These are phyloP conservation scores for Turritis glabra DNA, from an alignment of 345 rosid genomes.

Conservation along the genomic window DNA sequence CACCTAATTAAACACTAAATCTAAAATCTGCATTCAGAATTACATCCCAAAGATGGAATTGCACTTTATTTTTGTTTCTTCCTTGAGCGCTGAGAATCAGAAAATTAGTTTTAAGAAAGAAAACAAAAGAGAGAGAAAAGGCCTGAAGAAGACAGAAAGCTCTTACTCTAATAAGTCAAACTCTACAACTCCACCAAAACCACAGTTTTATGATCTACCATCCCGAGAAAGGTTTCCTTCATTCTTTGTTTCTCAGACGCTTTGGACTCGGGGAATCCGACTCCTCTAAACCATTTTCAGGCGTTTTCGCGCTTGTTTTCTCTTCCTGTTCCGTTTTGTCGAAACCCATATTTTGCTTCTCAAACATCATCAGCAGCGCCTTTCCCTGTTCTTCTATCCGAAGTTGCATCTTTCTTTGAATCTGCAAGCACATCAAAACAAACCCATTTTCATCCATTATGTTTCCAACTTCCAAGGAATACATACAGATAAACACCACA, in stretches of 20 bases:
- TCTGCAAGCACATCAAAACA: slow-evolving; percentile 46
- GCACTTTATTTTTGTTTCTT: slow-evolving; percentile 23
- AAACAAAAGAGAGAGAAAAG: neutral
- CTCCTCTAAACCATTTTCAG: slow-evolving; percentile 21
- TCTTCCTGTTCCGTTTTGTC: slow-evolving; percentile 43
- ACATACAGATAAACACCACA: neutral
- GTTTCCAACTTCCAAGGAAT: neutral
- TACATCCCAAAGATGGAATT: slow-evolving; percentile 20
- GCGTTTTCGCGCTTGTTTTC: slow-evolving; percentile 35
- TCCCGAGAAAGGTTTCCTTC: slow-evolving; percentile 15
- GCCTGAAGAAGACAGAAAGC: slow-evolving; percentile 18
- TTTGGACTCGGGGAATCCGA: slow-evolving; percentile 47
- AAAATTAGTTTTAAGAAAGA: neutral
- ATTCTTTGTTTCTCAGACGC: slow-evolving; percentile 54
- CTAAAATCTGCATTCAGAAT: slow-evolving; percentile 10
- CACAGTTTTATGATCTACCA: slow-evolving; percentile 13
- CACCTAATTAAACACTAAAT: neutral
- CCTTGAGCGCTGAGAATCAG: slow-evolving; percentile 13
- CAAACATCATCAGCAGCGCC: slow-evolving; percentile 62
- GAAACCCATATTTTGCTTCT: slow-evolving; percentile 60
- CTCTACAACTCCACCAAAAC: slow-evolving; percentile 20
- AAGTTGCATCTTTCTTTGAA: slow-evolving; percentile 78
- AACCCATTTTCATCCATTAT: neutral
- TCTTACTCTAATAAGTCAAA: slow-evolving; percentile 12
- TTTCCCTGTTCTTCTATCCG: slow-evolving; percentile 83